Conservation (phyloP, 208 protist species). For the Phytomonas serpens region DNA sequence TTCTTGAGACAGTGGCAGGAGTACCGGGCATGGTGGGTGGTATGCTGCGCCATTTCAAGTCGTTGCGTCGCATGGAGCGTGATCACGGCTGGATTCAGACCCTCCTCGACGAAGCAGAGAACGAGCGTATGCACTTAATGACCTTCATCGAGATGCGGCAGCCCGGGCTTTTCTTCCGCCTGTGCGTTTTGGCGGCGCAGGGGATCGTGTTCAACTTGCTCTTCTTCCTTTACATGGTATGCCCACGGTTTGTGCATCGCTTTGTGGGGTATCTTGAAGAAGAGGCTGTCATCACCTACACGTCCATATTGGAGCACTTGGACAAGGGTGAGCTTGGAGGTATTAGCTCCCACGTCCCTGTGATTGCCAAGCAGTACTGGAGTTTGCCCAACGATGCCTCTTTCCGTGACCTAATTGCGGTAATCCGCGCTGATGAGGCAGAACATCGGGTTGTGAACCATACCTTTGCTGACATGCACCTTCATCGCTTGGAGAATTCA, state of each 20-base stretch:
- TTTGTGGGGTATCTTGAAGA: conserved; percentile 2
- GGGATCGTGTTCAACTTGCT: conserved; percentile 52
- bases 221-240: conserved; percentile 11
- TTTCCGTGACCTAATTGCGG: conserved; percentile 57
- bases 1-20: conserved; percentile 71
- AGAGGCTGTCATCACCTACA: conserved; percentile 20
- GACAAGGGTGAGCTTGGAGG: conserved; percentile 21
- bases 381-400: conserved; percentile 35
- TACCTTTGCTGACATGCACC: conserved; percentile 40
- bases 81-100: conserved; percentile 91
- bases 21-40: conserved; percentile 73
- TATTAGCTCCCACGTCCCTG: conserved; percentile 33
- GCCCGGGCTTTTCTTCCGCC: conserved; percentile 31
- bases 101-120: conserved; percentile 90
- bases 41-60: conserved; percentile 60
- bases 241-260: neutral
- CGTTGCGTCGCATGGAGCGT: conserved; percentile 46
- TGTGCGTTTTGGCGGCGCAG: conserved; percentile 39
- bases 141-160: conserved; percentile 54
- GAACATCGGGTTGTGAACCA: conserved; percentile 85
- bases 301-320: conserved; percentile 18
- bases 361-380: conserved; percentile 81
- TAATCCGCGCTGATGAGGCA: conserved; percentile 77
- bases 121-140: conserved; percentile 92
- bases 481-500: neutral